A percentile compares a stretch with the other conserved stretches of the same genome.
These are phyloP conservation scores for Eucalyptus shirleyi DNA, from an alignment of 345 rosid species.

Conservation along the genomic window DNA sequence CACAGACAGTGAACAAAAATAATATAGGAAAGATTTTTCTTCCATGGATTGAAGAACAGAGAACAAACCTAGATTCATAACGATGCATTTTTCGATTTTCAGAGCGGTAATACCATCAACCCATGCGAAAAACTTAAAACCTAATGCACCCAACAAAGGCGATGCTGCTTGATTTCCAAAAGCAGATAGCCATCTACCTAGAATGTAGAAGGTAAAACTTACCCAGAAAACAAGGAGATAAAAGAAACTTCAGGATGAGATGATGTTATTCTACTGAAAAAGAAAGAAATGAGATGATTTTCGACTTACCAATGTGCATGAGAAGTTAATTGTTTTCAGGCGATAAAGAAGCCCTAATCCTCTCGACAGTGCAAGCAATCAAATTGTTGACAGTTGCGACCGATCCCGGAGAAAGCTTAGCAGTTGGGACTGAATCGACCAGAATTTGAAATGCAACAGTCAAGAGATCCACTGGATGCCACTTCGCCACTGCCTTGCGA, in stretches of 20 bases:
- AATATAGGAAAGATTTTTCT: not conserved
- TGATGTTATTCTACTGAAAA: not conserved
- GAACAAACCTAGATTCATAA: not conserved
- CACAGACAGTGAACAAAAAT: not conserved
- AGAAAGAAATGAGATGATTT: not conserved
- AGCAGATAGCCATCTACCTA: not conserved
- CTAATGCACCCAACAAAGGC: not conserved
- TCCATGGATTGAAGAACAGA: not conserved
- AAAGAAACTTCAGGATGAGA: not conserved
- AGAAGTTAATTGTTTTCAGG: constrained; percentile 1
- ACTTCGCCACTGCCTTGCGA: not conserved
- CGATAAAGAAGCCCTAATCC: constrained; percentile 45
- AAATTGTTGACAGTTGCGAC: constrained; percentile 78
- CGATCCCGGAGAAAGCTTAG: constrained; percentile 56
- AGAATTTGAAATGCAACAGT: constrained; percentile 75
- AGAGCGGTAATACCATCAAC: not conserved
- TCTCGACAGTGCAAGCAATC: constrained; percentile 55
- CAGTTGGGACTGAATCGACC: constrained; percentile 45
- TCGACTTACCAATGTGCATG: not conserved
- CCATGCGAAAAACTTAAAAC: not conserved
- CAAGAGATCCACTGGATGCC: constrained; percentile 37
- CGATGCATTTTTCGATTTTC: not conserved
- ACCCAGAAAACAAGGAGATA: not conserved
- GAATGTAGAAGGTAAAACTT: not conserved
- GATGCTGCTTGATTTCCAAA: not conserved